Conservation (phyloP, 352 stramenopile species). For the Phytophthora tentaculata region DNA sequence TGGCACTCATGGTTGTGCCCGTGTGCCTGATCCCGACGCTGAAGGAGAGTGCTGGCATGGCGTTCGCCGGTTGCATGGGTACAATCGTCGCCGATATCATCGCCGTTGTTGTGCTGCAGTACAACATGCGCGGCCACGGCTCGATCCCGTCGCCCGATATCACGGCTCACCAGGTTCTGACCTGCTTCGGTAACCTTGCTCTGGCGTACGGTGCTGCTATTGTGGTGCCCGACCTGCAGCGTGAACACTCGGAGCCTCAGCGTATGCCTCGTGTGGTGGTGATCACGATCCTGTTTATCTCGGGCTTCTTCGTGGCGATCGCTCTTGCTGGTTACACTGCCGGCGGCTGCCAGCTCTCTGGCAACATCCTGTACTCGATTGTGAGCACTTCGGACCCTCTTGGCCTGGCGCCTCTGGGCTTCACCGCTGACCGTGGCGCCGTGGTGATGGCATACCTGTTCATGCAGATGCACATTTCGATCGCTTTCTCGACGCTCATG, state of each 20-base stretch:
- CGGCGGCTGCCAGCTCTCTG: conserved; percentile 58
- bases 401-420: conserved; percentile 48
- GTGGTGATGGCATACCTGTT: conserved; percentile 63
- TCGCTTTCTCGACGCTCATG: conserved; percentile 57
- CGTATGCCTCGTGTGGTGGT: conserved; percentile 61
- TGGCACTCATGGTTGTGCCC: conserved; percentile 12
- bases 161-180: conserved; percentile 49
- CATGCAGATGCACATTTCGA: conserved; percentile 58
- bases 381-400: conserved; percentile 40
- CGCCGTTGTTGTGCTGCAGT: conserved; percentile 44
- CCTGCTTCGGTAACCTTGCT: conserved; percentile 59
- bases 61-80: conserved; percentile 52
- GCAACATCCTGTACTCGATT: conserved; percentile 62
- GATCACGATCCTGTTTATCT: conserved; percentile 59
- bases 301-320: conserved; percentile 51
- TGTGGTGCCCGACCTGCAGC: conserved; percentile 62
- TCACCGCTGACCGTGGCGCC: conserved; percentile 46
- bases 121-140: conserved; percentile 51
- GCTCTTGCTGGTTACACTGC: conserved; percentile 48
- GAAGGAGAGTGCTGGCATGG: conserved; percentile 27
- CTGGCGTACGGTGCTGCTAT: conserved; percentile 62
- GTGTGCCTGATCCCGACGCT: conserved; percentile 46
- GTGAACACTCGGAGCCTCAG: conserved; percentile 54
- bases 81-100: conserved; percentile 58
- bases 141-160: conserved; percentile 44